Percentiles rank a stretch among this genome's conserved stretches.
Evolutionary conservation across 106 monocot species (phyloP).

Genomic region (Allium sativum): DNA sequence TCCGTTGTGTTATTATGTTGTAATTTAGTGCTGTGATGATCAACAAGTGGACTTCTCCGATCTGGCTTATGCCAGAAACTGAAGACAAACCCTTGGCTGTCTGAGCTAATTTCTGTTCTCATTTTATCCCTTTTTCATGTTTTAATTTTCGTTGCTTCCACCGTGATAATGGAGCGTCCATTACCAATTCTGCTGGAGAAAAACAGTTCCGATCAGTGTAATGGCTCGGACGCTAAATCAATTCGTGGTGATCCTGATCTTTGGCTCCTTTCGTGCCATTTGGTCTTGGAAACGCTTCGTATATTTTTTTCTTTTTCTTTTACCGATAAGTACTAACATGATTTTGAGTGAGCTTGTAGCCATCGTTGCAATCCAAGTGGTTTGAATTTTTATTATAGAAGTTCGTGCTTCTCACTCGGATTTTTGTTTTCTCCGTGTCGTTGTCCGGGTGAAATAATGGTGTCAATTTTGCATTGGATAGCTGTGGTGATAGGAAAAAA

Average conservation of each 20-base stretch:
- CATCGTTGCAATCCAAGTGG: too few relatives aligned
- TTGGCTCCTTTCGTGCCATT: slow-evolving; percentile 1
- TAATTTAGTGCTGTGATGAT: neutral
- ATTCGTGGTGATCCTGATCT: slow-evolving; percentile 6
- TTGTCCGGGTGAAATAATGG: too few relatives aligned
- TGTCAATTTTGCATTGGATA: too few relatives aligned
- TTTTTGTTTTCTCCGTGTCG: too few relatives aligned
- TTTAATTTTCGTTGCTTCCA: too few relatives aligned
- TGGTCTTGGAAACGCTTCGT: slow-evolving; percentile 3
- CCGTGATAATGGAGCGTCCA: neutral
- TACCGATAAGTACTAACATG: too few relatives aligned
- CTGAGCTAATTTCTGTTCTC: neutral
- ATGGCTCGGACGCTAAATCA: slow-evolving; percentile 1
- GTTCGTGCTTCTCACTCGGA: too few relatives aligned
- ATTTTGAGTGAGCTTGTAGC: too few relatives aligned
- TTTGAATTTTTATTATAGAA: too few relatives aligned
- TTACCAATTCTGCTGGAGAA: slow-evolving; percentile 1
- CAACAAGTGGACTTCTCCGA: neutral
- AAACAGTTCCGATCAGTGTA: slow-evolving; percentile 3
- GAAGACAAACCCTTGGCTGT: slow-evolving; percentile 5
- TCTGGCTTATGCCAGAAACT: slow-evolving; percentile 1
- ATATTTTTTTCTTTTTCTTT: neutral
- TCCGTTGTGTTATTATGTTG: too few relatives aligned
- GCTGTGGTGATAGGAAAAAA: too few relatives aligned
- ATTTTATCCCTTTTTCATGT: too few relatives aligned